These are phyloP conservation scores for Kwoniella bestiolae DNA, from an alignment of 768 basidiomycete species.

Conservation along the genomic window DNA sequence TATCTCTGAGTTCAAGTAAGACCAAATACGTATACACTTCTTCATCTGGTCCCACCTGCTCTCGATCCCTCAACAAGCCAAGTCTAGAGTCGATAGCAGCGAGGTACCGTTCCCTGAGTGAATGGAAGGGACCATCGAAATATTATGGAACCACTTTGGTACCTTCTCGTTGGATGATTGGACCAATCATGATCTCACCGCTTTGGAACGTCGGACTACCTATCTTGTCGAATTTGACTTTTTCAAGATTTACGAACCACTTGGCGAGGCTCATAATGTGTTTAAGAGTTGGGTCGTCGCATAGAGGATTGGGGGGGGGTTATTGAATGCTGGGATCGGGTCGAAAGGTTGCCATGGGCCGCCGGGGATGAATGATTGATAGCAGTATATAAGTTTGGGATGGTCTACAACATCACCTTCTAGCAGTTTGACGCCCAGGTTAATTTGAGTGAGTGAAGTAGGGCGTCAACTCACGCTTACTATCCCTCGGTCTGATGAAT, in stretches of 20 bases:
- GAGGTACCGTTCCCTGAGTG: constrained; percentile 7
- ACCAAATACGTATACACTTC: neutral
- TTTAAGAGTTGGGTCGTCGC: neutral
- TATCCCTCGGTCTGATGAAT: neutral
- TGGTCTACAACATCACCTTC: neutral
- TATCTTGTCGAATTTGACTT: neutral
- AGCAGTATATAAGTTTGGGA: constrained; percentile 9
- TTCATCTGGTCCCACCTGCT: neutral
- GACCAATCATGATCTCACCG: constrained; percentile 1
- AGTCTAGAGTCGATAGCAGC: neutral
- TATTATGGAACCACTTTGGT: neutral
- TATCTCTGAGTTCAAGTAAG: neutral
- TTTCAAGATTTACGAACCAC: neutral
- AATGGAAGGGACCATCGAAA: constrained; percentile 14
- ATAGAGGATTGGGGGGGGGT: neutral
- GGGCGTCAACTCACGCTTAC: neutral
- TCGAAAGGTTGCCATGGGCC: neutral
- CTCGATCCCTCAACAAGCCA: neutral
- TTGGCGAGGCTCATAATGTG: constrained; percentile 5
- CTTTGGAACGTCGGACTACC: neutral
- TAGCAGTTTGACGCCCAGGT: neutral
- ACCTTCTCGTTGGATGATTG: neutral
- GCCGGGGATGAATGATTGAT: constrained; percentile 6
- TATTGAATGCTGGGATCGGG: neutral
- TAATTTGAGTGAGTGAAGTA: too few species aligned